Conservation (phyloP, 2,329 filamentous ascomycete species). For the Apiospora aurea region DNA sequence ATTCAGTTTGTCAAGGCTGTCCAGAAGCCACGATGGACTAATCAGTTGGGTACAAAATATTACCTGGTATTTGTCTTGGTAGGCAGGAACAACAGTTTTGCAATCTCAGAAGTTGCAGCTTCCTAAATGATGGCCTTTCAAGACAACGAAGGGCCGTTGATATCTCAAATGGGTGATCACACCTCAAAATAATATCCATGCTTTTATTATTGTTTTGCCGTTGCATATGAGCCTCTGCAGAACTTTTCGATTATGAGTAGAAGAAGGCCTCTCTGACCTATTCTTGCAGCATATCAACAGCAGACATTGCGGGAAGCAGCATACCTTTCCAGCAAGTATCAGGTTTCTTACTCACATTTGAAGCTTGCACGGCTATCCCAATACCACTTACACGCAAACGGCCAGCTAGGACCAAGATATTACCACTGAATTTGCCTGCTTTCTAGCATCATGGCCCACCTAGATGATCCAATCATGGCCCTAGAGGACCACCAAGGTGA, state of each 20-base stretch:
- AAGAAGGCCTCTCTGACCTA: no score
- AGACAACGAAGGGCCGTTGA: no score
- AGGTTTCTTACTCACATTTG: not conserved
- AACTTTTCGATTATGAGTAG: no score
- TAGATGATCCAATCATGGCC: slow-evolving; percentile 13
- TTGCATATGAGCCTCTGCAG: no score
- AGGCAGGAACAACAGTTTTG: not conserved
- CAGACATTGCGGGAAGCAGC: not conserved
- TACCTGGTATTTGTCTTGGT: not conserved
- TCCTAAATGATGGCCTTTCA: not conserved
- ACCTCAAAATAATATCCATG: no score
- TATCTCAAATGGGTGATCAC: no score
- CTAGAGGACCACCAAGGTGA: not conserved
- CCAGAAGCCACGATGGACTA: not conserved
- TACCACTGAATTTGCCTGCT: not conserved
- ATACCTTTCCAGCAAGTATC: not conserved
- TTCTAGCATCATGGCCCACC: not conserved
- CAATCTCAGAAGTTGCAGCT: not conserved
- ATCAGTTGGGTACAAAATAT: not conserved
- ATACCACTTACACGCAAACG: not conserved
- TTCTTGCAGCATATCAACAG: no score
- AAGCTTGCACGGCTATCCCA: not conserved
- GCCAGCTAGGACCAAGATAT: not conserved
- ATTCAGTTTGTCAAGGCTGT: not conserved
- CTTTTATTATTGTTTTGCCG: no score